Base-by-base conservation (phyloP, 2,329 filamentous ascomycete species). In the Colletotrichum caudatum region DNA sequence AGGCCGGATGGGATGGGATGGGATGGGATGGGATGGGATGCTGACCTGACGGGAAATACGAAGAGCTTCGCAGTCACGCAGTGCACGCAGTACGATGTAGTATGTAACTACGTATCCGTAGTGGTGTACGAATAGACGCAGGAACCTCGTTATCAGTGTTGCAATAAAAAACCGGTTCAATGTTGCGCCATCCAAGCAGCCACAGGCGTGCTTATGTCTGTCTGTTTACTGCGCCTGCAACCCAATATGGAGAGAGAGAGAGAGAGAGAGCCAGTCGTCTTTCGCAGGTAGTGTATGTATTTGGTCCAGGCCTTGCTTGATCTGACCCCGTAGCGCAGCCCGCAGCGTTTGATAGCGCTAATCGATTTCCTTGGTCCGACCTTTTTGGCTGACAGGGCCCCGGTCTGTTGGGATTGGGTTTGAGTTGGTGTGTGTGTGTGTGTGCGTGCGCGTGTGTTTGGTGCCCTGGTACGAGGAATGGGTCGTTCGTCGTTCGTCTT, bases 121-220 rank as follows among this genome's bases (percentile, higher is more conserved):
- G 37, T 39, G 37, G n/a, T n/a, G n/a, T n/a, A n/a, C n/a, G n/a
- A n/a, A n/a, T 39, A 39, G 37, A 39, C 37, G 37, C 37, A 29
- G 29, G 29, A 37, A 35, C 7, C 35, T 37, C 64, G 65, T 65
- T 69, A 54, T 39, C 69, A 65, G 69, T 64, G 69, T 53, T 71
- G 69, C 69, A 69, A 64, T 64, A 71, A 69, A 29, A 29, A 29
- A 71, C 69, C 65, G 58, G 65, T 64, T 64, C 64, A 20, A 64
- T 50, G 59, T 64, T 64, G 69, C 69, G 39, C 39, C 11, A 41
- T 18, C 6, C 37, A 39, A 14, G 58, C 58, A 23, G 63, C 46
- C 66, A 66, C 54, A 39, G 44, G 44, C 44, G 37, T 66, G 54
- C 54, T n/a, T n/a, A n/a, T n/a, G 57, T 33, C 44, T 60, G 33